Evolutionary conservation across 1,139 yeast species (phyloP), one percentile per base, ranked within the genome.

Genomic region (Kluyveromyces marxianus): DNA sequence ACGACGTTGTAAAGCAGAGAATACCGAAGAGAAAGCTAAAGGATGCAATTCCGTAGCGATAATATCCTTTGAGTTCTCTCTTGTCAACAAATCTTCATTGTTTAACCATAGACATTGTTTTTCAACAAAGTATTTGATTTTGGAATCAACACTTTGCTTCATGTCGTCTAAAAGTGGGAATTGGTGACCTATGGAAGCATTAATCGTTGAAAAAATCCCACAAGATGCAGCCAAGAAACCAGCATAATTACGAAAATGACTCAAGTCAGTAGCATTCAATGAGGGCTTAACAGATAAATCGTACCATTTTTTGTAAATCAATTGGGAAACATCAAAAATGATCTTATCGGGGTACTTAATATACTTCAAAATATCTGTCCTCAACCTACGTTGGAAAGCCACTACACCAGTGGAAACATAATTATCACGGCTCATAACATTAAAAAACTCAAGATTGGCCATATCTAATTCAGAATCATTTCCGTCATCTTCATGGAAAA

Each of bases 331-430:
- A 47, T 76, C 77, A 37, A 76, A 69, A 35, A 86, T 65, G 1
- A 87, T 76, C 35, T 70, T 69, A 0, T 87, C 79, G 1, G 90
- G 86, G 35, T 65, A 67, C 4, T 76, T 75, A n/a, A 79, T 55
- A 30, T 56, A 69, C 49, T 79, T 71, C 44, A 83, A 64, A 39
- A 84, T 70, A 50, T 69, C 75, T 51, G 74, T 73, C 54, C 79
- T 69, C 47, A 85, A 68, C 49, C 81, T 75, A 59, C 85, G 84
- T 59, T 86, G 92, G 32, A 83, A 71, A 0, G 94, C 89, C 21
- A 84, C 85, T 30, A 82, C 76, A 21, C 95, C 92, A 0, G 90
- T 81, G 44, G 83, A 79, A 2, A 81, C 77, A 31, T 75, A 69
- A 33, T 69, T 75, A 50, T 83, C 89, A n/a, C 75, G 66, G 7